A percentile compares a stretch with the other conserved stretches of the same genome.
Evolutionary conservation across 208 protist genomes (phyloP).

Genomic region (Tetramitus jugosus): DNA sequence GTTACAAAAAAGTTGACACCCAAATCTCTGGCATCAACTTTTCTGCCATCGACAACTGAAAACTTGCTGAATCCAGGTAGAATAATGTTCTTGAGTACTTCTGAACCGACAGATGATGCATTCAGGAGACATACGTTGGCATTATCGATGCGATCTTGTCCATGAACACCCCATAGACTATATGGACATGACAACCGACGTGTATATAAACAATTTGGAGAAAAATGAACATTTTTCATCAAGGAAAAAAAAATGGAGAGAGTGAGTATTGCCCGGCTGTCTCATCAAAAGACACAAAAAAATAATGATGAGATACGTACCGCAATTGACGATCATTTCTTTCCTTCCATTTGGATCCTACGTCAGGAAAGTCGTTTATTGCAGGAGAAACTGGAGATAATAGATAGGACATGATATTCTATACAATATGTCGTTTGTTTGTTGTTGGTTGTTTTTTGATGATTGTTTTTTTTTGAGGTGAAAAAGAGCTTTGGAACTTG

Average conservation of each 20-base stretch:
- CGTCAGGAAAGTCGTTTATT: slow-evolving; percentile 4
- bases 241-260: too few relatives aligned
- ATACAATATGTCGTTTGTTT: too few relatives aligned
- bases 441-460: too few relatives aligned
- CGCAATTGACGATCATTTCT: slow-evolving; percentile 18
- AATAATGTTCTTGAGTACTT: slow-evolving; percentile 20
- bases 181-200: not conserved
- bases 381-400: slow-evolving; percentile 16
- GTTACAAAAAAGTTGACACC: slow-evolving; percentile 15
- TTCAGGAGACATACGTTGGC: slow-evolving; percentile 1
- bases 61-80: slow-evolving; percentile 13
- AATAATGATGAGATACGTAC: not conserved
- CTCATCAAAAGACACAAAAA: too few relatives aligned
- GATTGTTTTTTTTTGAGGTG: too few relatives aligned
- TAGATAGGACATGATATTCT: too few relatives aligned
- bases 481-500: too few relatives aligned
- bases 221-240: too few relatives aligned
- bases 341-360: slow-evolving; percentile 8
- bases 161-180: slow-evolving; percentile 20
- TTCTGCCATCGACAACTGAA: slow-evolving; percentile 10
- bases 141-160: not conserved
- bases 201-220: too few relatives aligned
- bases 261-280: too few relatives aligned
- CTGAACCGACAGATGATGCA: not conserved
- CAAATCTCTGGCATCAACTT: not conserved